Conservation (phyloP, 768 basidiomycete genomes). For the Baorangia bicolor region DNA sequence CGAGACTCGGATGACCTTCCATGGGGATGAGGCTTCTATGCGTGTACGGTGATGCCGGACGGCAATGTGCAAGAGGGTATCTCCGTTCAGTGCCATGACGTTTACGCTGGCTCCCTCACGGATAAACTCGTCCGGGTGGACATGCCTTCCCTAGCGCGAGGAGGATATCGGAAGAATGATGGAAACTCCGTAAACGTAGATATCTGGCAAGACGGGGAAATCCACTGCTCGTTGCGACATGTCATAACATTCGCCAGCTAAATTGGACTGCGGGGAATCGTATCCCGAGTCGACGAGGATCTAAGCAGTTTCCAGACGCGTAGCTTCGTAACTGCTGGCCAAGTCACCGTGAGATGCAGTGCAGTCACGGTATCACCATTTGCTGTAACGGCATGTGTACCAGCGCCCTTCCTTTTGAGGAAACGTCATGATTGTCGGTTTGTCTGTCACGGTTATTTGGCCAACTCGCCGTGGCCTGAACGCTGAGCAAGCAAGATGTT, state of each 20-base stretch:
- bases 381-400: neutral
- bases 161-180: neutral
- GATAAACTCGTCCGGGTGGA: neutral
- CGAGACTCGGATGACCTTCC: neutral
- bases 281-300: slow-evolving; percentile 1
- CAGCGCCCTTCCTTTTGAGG: neutral
- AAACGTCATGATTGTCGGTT: neutral
- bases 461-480: neutral
- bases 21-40: neutral
- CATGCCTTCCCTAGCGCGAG: neutral
- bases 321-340: neutral
- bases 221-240: neutral
- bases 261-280: neutral
- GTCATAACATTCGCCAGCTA: neutral
- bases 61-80: slow-evolving; percentile 2
- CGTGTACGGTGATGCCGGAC: neutral
- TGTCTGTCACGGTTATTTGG: too few relatives aligned
- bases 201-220: neutral
- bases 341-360: slow-evolving; percentile 1
- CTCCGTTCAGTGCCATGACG: neutral
- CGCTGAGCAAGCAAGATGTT: neutral
- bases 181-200: neutral
- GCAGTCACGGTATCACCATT: neutral
- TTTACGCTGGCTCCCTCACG: neutral
- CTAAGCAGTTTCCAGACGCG: neutral